Evolutionary conservation across 805 yeast species (phyloP).

Genomic region (Barnettozyma sucrosica): DNA sequence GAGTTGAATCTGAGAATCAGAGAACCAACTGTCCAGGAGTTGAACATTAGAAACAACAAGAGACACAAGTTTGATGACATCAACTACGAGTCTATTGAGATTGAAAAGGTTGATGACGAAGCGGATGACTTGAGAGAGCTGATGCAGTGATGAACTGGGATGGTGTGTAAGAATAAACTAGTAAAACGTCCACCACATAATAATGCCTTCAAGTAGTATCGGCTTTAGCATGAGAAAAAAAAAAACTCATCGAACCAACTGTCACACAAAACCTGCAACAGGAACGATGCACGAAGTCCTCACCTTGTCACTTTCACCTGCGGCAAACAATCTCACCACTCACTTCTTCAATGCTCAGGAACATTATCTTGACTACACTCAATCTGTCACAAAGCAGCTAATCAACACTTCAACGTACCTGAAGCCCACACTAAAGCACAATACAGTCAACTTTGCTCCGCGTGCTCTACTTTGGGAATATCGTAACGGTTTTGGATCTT

Average conservation of each 20-base stretch:
- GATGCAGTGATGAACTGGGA: slow-evolving; percentile 2
- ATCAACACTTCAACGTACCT: slow-evolving; percentile 44
- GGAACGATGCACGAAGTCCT: slow-evolving; percentile 62
- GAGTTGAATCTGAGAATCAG: slow-evolving; percentile 56
- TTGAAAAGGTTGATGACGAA: slow-evolving; percentile 24
- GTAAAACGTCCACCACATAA: neutral
- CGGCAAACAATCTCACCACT: slow-evolving; percentile 67
- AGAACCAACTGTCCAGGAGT: slow-evolving; percentile 69
- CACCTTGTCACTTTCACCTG: slow-evolving; percentile 66
- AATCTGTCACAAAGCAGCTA: slow-evolving; percentile 19
- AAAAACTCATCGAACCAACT: too few species aligned
- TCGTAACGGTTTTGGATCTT: slow-evolving; percentile 67
- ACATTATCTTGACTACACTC: slow-evolving; percentile 49
- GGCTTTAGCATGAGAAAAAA: too few species aligned
- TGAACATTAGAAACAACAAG: slow-evolving; percentile 56
- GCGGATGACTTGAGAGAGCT: slow-evolving; percentile 20
- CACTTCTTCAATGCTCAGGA: slow-evolving; percentile 84
- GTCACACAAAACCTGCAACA: neutral
- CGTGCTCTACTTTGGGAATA: slow-evolving; percentile 79
- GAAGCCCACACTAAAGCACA: slow-evolving; percentile 32
- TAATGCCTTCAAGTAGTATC: too few species aligned
- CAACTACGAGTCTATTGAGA: slow-evolving; percentile 55
- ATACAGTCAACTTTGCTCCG: slow-evolving; percentile 66
- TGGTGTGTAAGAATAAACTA: neutral
- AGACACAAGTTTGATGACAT: slow-evolving; percentile 75